Evolutionary conservation across 2,329 filamentous ascomycete genomes (phyloP).

Genomic region (Microdochium paspali): DNA sequence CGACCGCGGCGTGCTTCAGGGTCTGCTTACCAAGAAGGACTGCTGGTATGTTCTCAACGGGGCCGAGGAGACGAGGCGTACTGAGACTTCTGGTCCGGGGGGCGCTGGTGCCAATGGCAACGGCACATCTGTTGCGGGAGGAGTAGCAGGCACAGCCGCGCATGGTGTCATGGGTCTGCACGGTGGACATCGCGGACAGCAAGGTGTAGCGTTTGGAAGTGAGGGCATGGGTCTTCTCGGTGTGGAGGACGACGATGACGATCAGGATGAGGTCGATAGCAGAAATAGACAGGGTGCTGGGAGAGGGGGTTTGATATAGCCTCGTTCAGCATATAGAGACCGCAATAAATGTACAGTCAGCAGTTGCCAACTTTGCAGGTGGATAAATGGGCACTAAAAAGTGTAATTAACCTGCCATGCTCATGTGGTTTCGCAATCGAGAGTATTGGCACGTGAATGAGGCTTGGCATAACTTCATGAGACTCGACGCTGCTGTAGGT

Average conservation of each 20-base stretch:
- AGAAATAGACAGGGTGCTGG: background rate
- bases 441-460: no score
- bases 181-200: background rate
- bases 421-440: no score
- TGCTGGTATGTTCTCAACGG: constrained; percentile 89
- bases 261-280: background rate
- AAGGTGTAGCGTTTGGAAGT: background rate
- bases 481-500: no score
- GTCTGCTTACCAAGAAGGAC: constrained; percentile 93
- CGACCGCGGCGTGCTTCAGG: constrained; percentile 72
- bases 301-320: background rate
- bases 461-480: no score
- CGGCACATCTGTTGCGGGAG: constrained; percentile 7
- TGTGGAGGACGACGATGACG: background rate
- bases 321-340: no score
- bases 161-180: background rate
- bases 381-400: no score
- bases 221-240: constrained; percentile 11
- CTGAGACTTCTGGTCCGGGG: constrained; percentile 13
- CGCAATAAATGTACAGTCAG: no score
- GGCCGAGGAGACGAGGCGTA: constrained; percentile 50
- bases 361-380: no score
- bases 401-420: no score
- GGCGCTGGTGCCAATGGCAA: no score
- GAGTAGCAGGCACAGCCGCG: constrained; percentile 26